A percentile compares a stretch with the other conserved stretches of the same genome.
These are phyloP conservation scores for Microbotryum silenes-acaulis DNA, from an alignment of 1,284 basidiomycete species.

Conservation along the genomic window DNA sequence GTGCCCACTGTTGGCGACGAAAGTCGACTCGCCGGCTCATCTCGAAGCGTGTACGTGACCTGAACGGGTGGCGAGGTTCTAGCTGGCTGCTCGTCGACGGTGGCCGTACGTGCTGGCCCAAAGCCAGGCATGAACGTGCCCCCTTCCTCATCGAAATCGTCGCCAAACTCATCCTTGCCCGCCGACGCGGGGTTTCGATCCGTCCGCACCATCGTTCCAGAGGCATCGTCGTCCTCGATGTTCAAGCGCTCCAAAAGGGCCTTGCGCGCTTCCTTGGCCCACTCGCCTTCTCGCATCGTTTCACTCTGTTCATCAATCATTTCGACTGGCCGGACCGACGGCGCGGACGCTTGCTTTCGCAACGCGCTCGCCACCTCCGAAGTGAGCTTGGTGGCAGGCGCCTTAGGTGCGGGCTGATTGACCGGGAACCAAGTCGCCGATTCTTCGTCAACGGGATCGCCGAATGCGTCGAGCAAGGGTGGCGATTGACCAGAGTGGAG, in stretches of 20 bases:
- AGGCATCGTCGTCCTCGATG: too few species aligned
- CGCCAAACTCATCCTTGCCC: constrained; percentile 24
- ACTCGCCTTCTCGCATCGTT: too few species aligned
- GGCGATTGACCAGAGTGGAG: too few species aligned
- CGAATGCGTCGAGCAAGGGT: background rate
- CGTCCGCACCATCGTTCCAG: too few species aligned
- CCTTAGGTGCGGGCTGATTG: constrained; percentile 13
- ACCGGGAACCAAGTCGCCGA: constrained; percentile 6
- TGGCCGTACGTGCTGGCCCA: constrained; percentile 7
- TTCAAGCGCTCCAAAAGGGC: too few species aligned
- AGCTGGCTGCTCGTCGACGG: background rate
- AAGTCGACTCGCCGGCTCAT: background rate
- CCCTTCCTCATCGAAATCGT: constrained; percentile 23
- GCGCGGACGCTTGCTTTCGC: too few species aligned
- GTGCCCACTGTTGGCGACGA: too few species aligned
- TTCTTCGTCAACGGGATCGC: constrained; percentile 4
- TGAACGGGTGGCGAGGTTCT: constrained; percentile 9
- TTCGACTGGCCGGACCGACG: too few species aligned
- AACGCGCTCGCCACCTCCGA: background rate
- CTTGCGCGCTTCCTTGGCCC: too few species aligned
- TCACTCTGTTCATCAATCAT: too few species aligned
- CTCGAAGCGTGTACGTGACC: background rate
- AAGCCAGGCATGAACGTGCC: constrained; percentile 24
- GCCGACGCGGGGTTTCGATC: too few species aligned
- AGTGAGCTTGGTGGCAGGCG: background rate